Evolutionary conservation across 441 rosid species (phyloP), one percentile per base, ranked within the genome.

Genomic region (Macaranga tanarius): DNA sequence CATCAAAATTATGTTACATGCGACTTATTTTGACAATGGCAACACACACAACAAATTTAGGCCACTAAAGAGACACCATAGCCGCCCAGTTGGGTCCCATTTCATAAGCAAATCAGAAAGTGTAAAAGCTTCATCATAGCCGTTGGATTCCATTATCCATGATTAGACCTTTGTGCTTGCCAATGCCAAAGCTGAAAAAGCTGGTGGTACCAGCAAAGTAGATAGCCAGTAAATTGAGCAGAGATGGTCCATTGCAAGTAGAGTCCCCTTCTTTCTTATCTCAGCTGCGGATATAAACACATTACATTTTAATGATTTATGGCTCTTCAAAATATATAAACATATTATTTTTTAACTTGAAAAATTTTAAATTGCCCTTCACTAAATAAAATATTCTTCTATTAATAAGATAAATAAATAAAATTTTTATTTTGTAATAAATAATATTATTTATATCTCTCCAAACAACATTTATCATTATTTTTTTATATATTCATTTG

Each of bases 91-190:
- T 28, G 60, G 67, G 47, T 4, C 59, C 28, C 4, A 65, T 10
- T 4, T 28, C 8, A 15, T 4, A 20, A 22, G 62, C 31, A 69
- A 25, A 23, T 58, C 15, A 54, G 45, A 54, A 48, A 8, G 22
- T 34, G 38, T 34, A 34, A 34, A 34, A 34, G 20, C 22, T 42
- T n/a, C 52, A 45, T 22, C 2, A 62, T 42, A 70, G 57, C 73
- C 73, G 67, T 72, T 62, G 75, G 75, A 64, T 80, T 62, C 61
- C 68, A 45, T 26, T 66, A 59, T 60, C 74, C 51, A 72, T 82
- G 76, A 76, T 57, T 71, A 62, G 85, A 76, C 77, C 65, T 73
- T 67, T 59, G 61, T 68, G 74, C 71, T 57, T 72, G 25, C 64
- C 51, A 44, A 42, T 74, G 50, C 65, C 55, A 59, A 59, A 50